Evolutionary conservation across 257 asterid species (phyloP), one percentile per base, ranked within the genome.

Genomic region (Rubia yunnanensis): DNA sequence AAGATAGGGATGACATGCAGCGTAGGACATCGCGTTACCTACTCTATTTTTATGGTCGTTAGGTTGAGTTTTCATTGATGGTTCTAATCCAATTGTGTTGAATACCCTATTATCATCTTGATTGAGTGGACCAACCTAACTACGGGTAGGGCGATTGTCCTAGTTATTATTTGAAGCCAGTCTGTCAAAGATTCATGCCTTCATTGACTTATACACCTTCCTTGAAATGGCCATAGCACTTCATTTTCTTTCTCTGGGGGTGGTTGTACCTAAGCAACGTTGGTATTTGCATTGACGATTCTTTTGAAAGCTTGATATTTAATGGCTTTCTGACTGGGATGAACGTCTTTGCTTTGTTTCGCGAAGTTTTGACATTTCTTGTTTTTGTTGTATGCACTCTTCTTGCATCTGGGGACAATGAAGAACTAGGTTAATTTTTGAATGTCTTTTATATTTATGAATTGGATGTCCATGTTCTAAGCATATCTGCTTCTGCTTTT

Each of bases 111-210:
- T 10, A 26, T 63, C 54, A 17, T 52, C 48, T 67, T 30, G 17
- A 70, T 49, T 44, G 54, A 41, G 28, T 48, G 68, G 74, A 60
- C 64, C 70, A 63, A 46, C 28, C 30, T 26, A 49, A 55, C 44
- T 22, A 67, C 63, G 38, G 59, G 41, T 60, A 56, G 38, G 50
- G 28, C 31, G 36, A 7, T 20, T 57, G 63, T 67, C 70, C 35
- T 17, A n/a, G 73, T 30, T 13, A 46, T 56, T 60, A 52, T 3
- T 55, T 53, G 30, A 55, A 64, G 23, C 78, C 78, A 77, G 67
- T 55, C 77, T 73, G 72, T 79, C 74, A 24, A 44, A 59, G 44
- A 20, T 63, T 46, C 64, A 62, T 65, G 23, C 71, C 39, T 38
- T 35, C 52, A 57, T 27, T 52, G 64, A 56, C 38, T 60, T 74